Base-by-base conservation (phyloP, 2,329 filamentous ascomycete genomes). In the Tolypocladium tropicale region DNA sequence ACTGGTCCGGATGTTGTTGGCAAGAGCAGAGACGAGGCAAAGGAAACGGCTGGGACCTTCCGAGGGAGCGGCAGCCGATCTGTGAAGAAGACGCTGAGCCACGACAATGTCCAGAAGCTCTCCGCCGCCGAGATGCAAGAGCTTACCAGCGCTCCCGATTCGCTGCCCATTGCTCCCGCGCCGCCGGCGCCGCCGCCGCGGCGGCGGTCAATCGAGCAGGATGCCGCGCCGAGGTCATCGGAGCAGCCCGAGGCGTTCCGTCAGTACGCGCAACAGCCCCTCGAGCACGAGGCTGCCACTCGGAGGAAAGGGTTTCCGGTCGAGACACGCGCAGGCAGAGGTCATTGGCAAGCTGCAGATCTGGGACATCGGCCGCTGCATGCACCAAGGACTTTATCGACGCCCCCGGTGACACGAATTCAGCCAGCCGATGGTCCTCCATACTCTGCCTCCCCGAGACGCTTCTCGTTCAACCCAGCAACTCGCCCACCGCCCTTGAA, bases 71-170 rank as follows among this genome's bases (percentile, higher is more conserved):
- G 64, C 25, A 70, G 65, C 58, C 67, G 62, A 41, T 63, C 69
- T 33, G 63, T 67, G 52, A 67, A 62, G 56, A 69, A 65, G 56
- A 61, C 64, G 5, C 60, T 59, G 34, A 73, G 70, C 59, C 67
- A 71, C 46, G 77, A 76, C 58, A 75, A 71, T 52, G 69, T 83
- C 51, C 75, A 79, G 55, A 77, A 80, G 39, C 72, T 85, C 30
- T 83, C 82, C 0, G 79, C 79, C 9, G 78, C 74, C 39, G 79
- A 83, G 62, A 83, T 85, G 65, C 77, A 82, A 54, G 78, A 81
- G 57, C 68, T 86, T 57, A 77, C 79, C 16, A 77, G 75, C 32
- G 75, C 78, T 1, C 80, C 81, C 6, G 79, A 82, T 32, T 84
- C 82, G 1, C 69, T 86, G 2, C 82, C 83, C 14, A 67, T 85